Evolutionary conservation across 768 basidiomycete species (phyloP).

Genomic region (Gymnopilus dilepis): DNA sequence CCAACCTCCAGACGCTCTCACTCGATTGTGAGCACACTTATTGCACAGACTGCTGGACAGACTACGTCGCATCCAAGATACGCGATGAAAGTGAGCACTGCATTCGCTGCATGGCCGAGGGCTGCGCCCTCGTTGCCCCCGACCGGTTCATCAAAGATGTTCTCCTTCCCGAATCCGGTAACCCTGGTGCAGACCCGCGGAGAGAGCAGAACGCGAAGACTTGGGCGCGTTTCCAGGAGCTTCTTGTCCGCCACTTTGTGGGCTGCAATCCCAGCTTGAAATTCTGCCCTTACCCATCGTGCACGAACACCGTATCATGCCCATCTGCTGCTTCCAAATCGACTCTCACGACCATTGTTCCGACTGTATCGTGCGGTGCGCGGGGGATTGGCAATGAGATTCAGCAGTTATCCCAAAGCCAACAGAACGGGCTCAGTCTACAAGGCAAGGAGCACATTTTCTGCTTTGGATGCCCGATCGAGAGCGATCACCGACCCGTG

Average conservation of each 20-base stretch:
- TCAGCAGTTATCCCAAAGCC: conserved; percentile 38
- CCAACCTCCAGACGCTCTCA: conserved; percentile 61
- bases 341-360: conserved; percentile 79
- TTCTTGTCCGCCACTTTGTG: conserved; percentile 91
- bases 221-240: conserved; percentile 79
- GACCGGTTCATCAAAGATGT: conserved; percentile 65
- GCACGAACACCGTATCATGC: conserved; percentile 94
- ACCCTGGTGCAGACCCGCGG: conserved; percentile 28
- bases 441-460: conserved; percentile 71
- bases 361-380: conserved; percentile 86
- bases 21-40: conserved; percentile 86
- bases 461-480: conserved; percentile 93
- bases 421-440: conserved; percentile 33
- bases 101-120: conserved; percentile 83
- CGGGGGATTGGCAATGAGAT: conserved; percentile 45
- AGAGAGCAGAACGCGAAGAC: conserved; percentile 53
- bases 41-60: conserved; percentile 84
- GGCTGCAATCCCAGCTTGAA: conserved; percentile 80
- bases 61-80: conserved; percentile 81
- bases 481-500: conserved; percentile 90
- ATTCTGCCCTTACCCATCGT: conserved; percentile 95
- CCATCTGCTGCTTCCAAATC: conserved; percentile 77
- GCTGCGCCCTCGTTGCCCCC: conserved; percentile 67
- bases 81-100: conserved; percentile 77
- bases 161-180: conserved; percentile 44